These are phyloP conservation scores for Salmacisia buchloeana DNA, from an alignment of 1,284 basidiomycete species.

Conservation along the genomic window DNA sequence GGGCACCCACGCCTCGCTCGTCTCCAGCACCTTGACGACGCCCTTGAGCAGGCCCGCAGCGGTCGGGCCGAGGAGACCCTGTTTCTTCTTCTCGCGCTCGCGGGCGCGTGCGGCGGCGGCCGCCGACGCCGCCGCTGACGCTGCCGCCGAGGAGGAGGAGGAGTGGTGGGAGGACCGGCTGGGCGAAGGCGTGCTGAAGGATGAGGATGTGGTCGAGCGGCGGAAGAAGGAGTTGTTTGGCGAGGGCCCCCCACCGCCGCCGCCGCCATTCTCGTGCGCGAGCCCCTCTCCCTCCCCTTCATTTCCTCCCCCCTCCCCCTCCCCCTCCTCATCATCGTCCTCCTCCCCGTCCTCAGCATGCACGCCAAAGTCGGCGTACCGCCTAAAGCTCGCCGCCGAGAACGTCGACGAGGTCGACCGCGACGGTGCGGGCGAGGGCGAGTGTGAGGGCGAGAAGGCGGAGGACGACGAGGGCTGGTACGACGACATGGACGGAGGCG, in stretches of 20 bases:
- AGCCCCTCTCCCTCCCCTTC: not conserved
- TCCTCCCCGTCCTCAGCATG: slow-evolving; percentile 12
- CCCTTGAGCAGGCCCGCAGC: slow-evolving; percentile 32
- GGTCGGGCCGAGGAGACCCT: slow-evolving; percentile 37
- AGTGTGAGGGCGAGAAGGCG: too few species aligned
- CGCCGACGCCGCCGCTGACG: not conserved
- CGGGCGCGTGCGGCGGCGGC: too few species aligned
- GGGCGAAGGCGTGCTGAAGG: too few species aligned
- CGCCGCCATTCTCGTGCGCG: slow-evolving; percentile 7
- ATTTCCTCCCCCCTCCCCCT: not conserved
- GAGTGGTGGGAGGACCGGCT: too few species aligned
- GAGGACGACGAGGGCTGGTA: too few species aligned
- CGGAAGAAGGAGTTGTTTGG: too few species aligned
- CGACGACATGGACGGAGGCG: not conserved
- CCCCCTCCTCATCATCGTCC: slow-evolving; percentile 5
- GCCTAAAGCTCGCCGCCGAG: not conserved
- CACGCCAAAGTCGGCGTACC: slow-evolving; percentile 10
- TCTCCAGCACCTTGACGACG: slow-evolving; percentile 41
- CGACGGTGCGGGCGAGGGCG: not conserved
- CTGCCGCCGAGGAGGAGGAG: too few species aligned
- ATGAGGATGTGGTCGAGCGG: too few species aligned
- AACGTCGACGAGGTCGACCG: not conserved
- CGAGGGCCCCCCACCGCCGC: too few species aligned
- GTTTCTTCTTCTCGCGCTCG: slow-evolving; percentile 13
- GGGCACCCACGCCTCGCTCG: slow-evolving; percentile 42